Evolutionary conservation across 1,284 basidiomycete genomes (phyloP), one percentile per base, ranked within the genome.

Genomic region (Porodaedalea pini): DNA sequence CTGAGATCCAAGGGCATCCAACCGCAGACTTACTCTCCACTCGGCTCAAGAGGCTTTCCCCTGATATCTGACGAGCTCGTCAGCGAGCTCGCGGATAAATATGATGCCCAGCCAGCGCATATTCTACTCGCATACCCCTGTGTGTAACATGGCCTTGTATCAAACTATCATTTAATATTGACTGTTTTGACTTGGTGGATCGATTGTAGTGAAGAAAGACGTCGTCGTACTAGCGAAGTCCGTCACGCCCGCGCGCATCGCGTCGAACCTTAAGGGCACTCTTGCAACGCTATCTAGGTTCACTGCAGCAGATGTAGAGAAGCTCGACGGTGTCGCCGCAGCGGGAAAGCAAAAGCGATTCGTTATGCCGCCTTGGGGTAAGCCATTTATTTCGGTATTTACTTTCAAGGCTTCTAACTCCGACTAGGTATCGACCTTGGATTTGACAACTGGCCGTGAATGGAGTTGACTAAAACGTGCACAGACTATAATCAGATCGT

Each of bases 141-240:
- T 55, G n/a, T 11, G 44, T 34, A 11, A 27, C 25, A 29, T 31
- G 21, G 2, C 15, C 29, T 8, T 2, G 6, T 31, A 13, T 47
- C 45, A 27, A 17, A 31, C 50, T 45, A 44, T 27, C 40, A 17
- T 19, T 50, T 31, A n/a, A n/a, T n/a, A n/a, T n/a, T n/a, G 13
- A 41, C 36, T 50, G 45, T 1, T 55, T 51, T 17, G 45, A 31
- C 31, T 19, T 21, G 10, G 21, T 45, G 4, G n/a, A n/a, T 45
- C 13, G 49, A 41, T 31, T 52, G 56, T 17, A 86, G 86, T 88
- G 55, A 74, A 78, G 8, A 88, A 86, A 69, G 80, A 79, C 49
- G 75, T 83, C 56, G 77, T 89, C 27, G 81, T 83, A 25, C 77
- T 93, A 31, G 83, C 89, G 10, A 92, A 91, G 73, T 90, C 83